Conservation (phyloP, 352 stramenopile genomes). For the Phytophthora boehmeriae region DNA sequence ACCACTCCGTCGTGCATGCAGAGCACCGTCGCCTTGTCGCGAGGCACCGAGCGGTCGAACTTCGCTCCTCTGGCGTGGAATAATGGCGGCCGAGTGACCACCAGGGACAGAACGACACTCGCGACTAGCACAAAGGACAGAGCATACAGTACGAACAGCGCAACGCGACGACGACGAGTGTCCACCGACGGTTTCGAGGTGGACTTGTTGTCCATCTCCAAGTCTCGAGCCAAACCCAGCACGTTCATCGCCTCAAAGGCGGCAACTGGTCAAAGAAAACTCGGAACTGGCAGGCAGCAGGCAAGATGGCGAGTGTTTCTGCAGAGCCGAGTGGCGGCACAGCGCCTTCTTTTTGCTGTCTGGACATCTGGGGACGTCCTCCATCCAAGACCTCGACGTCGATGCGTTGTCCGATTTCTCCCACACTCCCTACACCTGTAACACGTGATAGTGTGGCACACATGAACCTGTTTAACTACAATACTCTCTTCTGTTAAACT, state of each 20-base stretch:
- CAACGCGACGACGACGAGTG: slow-evolving; percentile 9
- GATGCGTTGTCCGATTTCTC: no score
- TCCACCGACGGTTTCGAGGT: slow-evolving; percentile 17
- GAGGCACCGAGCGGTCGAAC: slow-evolving; percentile 22
- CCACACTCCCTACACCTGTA: no score
- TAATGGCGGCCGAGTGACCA: slow-evolving; percentile 11
- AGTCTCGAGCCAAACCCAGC: slow-evolving; percentile 4
- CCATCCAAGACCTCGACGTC: no score
- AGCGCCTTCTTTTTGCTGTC: no score
- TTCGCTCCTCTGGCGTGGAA: slow-evolving; percentile 11
- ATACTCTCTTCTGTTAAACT: no score
- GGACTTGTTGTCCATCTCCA: slow-evolving; percentile 12
- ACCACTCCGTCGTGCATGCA: slow-evolving; percentile 48
- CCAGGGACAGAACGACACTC: slow-evolving; percentile 9
- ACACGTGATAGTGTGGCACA: no score
- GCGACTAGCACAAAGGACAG: background rate
- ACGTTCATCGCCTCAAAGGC: background rate
- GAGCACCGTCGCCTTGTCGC: slow-evolving; percentile 45
- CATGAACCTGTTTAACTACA: no score
- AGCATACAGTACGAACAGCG: slow-evolving; percentile 13
- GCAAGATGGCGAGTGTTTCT: no score
- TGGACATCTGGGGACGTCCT: no score
- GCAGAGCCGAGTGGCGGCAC: no score
- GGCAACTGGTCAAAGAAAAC: no score
- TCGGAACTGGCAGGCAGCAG: no score